Evolutionary conservation across 371 early-diverging fungal genomes (phyloP).

Genomic region (Mortierella sp.): DNA sequence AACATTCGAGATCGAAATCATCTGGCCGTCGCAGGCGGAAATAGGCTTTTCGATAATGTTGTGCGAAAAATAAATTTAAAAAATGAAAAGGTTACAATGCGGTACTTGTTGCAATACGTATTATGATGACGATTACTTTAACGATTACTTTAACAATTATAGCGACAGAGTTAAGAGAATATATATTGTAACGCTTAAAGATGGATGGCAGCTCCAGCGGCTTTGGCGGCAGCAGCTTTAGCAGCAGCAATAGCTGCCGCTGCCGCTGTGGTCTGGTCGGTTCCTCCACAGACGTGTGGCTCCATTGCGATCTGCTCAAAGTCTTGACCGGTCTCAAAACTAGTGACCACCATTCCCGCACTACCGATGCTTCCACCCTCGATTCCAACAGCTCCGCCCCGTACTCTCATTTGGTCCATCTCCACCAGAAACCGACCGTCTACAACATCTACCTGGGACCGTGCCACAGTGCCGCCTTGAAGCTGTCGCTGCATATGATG

Average conservation of each 20-base stretch:
- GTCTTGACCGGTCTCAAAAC: slow-evolving; percentile 21
- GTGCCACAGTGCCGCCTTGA: slow-evolving; percentile 18
- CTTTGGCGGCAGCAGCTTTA: slow-evolving; percentile 7
- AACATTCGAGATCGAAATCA: neutral
- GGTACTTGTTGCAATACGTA: neutral
- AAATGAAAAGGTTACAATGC: neutral
- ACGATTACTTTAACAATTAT: no score
- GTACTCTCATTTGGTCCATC: slow-evolving; percentile 21
- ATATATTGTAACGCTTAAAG: neutral
- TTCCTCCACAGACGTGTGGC: neutral
- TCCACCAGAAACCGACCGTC: slow-evolving; percentile 6
- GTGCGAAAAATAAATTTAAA: neutral
- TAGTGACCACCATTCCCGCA: neutral
- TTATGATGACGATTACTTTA: no score
- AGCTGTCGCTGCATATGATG: slow-evolving; percentile 15
- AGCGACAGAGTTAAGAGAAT: no score
- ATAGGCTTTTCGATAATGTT: neutral
- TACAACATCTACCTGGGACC: slow-evolving; percentile 38
- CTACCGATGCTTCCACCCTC: neutral
- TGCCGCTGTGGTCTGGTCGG: neutral
- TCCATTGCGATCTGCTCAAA: slow-evolving; percentile 42
- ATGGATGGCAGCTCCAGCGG: neutral
- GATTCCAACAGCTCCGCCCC: no score
- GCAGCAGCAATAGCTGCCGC: slow-evolving; percentile 6
- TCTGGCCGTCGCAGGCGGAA: neutral